Evolutionary conservation across 1,284 basidiomycete genomes (phyloP).

Genomic region (Cryptococcus sp.): DNA sequence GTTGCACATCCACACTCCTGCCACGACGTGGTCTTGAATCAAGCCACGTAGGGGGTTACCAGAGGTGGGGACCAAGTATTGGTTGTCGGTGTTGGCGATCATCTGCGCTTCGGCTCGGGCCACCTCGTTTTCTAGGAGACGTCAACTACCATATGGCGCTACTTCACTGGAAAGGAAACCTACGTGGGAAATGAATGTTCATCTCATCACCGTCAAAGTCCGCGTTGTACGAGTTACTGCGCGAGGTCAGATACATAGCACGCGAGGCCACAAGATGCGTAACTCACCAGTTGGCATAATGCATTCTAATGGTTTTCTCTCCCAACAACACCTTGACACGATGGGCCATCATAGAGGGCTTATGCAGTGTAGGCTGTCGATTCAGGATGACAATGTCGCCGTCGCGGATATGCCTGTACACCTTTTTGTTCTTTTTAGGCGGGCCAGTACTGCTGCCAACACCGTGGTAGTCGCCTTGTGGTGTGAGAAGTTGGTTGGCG

Average conservation of each 20-base stretch:
- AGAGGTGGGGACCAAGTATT: conserved; percentile 97
- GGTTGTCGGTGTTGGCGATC: conserved; percentile 98
- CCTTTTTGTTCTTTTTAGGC: conserved; percentile 88
- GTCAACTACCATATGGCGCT: conserved; percentile 68
- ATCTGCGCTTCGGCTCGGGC: conserved; percentile 91
- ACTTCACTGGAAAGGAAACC: conserved; percentile 43
- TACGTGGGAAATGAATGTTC: conserved; percentile 99
- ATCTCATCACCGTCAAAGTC: conserved; percentile 99
- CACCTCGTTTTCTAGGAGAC: conserved; percentile 83
- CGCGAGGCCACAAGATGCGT: background rate
- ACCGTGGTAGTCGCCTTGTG: conserved; percentile 70
- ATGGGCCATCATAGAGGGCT: conserved; percentile 99
- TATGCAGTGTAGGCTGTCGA: conserved; percentile 97
- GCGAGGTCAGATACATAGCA: background rate
- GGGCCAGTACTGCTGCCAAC: conserved; percentile 60
- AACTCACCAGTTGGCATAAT: conserved; percentile 88
- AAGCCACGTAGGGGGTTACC: conserved; percentile 96
- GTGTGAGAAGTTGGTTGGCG: conserved; percentile 94
- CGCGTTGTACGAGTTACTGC: conserved; percentile 96
- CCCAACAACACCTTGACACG: conserved; percentile 88
- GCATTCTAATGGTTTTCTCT: conserved; percentile 99
- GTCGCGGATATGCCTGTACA: conserved; percentile 91
- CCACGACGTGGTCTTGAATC: conserved; percentile 99
- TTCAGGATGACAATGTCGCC: conserved; percentile 97
- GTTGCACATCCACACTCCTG: conserved; percentile 98